Conservation (phyloP, 2,329 filamentous ascomycete species). For the Didymellaceae sp. region DNA sequence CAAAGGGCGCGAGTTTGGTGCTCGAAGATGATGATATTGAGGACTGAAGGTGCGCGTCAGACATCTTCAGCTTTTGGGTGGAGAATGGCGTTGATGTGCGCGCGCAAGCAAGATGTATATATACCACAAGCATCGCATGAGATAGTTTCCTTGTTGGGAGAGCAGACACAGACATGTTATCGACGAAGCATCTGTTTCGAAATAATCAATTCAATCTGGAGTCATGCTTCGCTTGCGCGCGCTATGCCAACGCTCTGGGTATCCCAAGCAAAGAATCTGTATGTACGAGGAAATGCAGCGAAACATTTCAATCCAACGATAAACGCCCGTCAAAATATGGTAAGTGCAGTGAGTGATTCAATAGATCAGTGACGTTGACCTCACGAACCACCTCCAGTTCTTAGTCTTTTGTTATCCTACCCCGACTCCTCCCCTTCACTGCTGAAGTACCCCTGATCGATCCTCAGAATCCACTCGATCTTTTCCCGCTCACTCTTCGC, state of each 20-base stretch:
- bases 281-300: conserved; percentile 11
- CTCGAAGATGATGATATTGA: conserved; percentile 58
- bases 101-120: too few relatives aligned
- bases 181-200: neutral
- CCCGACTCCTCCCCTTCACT: conserved; percentile 29
- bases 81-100: too few relatives aligned
- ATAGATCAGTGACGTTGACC: too few relatives aligned
- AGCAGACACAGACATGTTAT: neutral
- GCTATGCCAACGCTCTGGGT: conserved; percentile 14
- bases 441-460: conserved; percentile 79
- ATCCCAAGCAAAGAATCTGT: conserved; percentile 15
- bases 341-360: too few relatives aligned
- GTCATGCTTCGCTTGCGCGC: conserved; percentile 5
- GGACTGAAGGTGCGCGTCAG: conserved; percentile 35
- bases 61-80: neutral
- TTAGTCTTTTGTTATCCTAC: neutral
- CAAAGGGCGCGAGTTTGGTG: conserved; percentile 46
- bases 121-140: neutral
- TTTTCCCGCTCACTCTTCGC: conserved; percentile 89
- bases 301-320: neutral
- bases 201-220: neutral
- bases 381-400: neutral
- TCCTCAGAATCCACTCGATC: conserved; percentile 94
- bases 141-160: neutral
- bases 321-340: conserved; percentile 2